Percentiles rank a stretch among this genome's conserved stretches.
Conservation (phyloP, 2,329 filamentous ascomycete species). For the Colletotrichum falcatum region DNA sequence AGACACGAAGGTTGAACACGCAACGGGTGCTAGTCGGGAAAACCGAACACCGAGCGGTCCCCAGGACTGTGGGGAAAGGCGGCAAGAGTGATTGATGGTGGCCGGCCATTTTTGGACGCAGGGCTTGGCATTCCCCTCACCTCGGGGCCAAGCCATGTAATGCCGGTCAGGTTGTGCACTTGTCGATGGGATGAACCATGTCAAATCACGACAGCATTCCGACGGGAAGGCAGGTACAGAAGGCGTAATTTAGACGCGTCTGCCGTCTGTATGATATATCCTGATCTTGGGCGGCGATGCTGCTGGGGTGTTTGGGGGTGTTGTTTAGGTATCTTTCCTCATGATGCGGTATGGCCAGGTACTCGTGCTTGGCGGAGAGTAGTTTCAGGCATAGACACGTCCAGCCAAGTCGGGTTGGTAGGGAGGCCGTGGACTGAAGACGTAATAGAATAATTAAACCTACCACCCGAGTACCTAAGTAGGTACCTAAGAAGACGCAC, state of each 20-base stretch:
- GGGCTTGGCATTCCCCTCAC: not conserved
- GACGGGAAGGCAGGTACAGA: not conserved
- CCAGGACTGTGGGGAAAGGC: not conserved
- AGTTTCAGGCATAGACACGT: not conserved
- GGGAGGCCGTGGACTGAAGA: not conserved
- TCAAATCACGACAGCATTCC: slow-evolving; percentile 19
- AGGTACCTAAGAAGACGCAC: too few species aligned
- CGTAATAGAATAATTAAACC: not conserved
- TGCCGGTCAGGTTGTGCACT: not conserved
- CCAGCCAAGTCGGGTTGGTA: not conserved
- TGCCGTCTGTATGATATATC: slow-evolving; percentile 6
- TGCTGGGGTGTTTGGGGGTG: not conserved
- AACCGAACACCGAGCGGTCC: not conserved
- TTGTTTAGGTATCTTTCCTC: not conserved
- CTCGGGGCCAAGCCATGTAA: not conserved
- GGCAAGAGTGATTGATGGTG: not conserved
- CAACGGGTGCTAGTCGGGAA: slow-evolving; percentile 16
- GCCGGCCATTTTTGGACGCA: not conserved
- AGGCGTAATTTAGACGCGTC: slow-evolving; percentile 8
- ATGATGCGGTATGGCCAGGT: too few species aligned
- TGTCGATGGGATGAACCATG: slow-evolving; percentile 21
- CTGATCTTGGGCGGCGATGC: not conserved
- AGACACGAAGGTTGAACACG: not conserved
- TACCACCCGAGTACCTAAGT: not conserved
- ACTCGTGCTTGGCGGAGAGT: not conserved